A percentile compares a stretch with the other conserved stretches of the same genome.
Conservation (phyloP, 306 rosid species). For the Begonia loranthoides region DNA sequence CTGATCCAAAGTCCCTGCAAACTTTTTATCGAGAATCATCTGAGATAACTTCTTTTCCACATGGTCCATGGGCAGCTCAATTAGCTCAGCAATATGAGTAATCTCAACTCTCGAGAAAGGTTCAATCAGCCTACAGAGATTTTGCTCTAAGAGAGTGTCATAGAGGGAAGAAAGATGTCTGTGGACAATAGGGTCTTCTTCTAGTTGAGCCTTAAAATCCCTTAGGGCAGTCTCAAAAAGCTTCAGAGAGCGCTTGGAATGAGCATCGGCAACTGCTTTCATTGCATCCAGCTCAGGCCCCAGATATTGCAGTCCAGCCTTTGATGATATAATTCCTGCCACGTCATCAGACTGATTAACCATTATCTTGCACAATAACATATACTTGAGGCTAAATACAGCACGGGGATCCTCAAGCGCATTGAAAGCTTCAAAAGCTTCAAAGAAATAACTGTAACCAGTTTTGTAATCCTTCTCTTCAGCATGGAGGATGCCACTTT, state of each 20-base stretch:
- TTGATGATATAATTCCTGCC: slow-evolving; percentile 69
- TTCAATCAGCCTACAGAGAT: slow-evolving; percentile 76
- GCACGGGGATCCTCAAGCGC: slow-evolving; percentile 81
- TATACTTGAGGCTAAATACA: slow-evolving; percentile 70
- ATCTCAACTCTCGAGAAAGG: slow-evolving; percentile 92
- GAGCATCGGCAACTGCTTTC: slow-evolving; percentile 89
- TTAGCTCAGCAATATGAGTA: slow-evolving; percentile 67
- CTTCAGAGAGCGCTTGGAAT: slow-evolving; percentile 73
- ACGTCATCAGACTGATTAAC: slow-evolving; percentile 78
- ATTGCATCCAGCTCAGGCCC: slow-evolving; percentile 90
- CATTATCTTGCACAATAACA: slow-evolving; percentile 79
- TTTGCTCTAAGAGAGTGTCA: slow-evolving; percentile 75
- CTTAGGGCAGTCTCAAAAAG: slow-evolving; percentile 63
- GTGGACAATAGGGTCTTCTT: slow-evolving; percentile 90
- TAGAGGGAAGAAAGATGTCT: slow-evolving; percentile 71
- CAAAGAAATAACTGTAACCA: slow-evolving; percentile 68
- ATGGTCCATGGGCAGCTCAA: slow-evolving; percentile 50
- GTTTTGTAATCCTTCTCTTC: slow-evolving; percentile 88
- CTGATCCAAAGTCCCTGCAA: slow-evolving; percentile 74
- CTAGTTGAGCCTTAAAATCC: slow-evolving; percentile 62
- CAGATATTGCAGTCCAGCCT: slow-evolving; percentile 63
- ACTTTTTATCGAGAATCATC: slow-evolving; percentile 31
- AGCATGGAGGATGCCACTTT: slow-evolving; percentile 87
- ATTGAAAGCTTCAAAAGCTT: slow-evolving; percentile 81
- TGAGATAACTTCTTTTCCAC: slow-evolving; percentile 34